Base-by-base conservation (phyloP, 2,329 filamentous ascomycete genomes). In the Rachicladosporium sp. region DNA sequence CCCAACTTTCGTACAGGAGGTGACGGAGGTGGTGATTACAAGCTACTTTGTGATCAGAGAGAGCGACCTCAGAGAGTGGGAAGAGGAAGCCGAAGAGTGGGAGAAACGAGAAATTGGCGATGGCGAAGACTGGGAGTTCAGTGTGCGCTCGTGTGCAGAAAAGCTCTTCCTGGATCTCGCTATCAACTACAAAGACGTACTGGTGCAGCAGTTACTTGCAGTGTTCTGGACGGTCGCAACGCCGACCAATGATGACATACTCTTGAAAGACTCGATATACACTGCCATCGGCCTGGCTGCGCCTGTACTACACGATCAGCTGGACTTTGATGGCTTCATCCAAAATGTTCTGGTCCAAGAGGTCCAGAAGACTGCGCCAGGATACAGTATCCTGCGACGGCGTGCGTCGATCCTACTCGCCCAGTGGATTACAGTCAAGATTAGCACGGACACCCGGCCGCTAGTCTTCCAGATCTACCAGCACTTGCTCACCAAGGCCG, bases 11-110 rank as follows among this genome's bases (percentile, higher is more conserved):
- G 78, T 94, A 2, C 68, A 81, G 10, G 77, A 88, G 47, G 80
- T 93, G 49, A 85, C 91, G 57, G 85, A 91, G 48, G 70, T 80
- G 9, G 77, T 94, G 41, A 83, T 98, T 37, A 86, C 82, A 1
- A 80, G 82, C 51, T 85, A 94, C 49, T 91, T 98, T 57, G 74
- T 91, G 30, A 91, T 96, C 59, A 77, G 86, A 29, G 75, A 82
- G 43, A 77, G 78, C 37, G 91, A 98, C 59, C 73, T 96, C 1
- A 78, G 86, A 46, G 82, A 86, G 42, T 98, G 91, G 91, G 82
- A 93, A 36, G 82, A 93, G 54, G 87, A 94, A 42, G 86, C 89
- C 0, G 86, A 98, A 58, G 87, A 93, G 39, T 98, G 91, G 88
- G 89, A 95, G 59, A 80, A 83, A 47, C 78, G 81, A 52, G 87